Evolutionary conservation across 495 filamentous ascomycete species (phyloP).

Genomic region (Thermothielavioides terrestris): DNA sequence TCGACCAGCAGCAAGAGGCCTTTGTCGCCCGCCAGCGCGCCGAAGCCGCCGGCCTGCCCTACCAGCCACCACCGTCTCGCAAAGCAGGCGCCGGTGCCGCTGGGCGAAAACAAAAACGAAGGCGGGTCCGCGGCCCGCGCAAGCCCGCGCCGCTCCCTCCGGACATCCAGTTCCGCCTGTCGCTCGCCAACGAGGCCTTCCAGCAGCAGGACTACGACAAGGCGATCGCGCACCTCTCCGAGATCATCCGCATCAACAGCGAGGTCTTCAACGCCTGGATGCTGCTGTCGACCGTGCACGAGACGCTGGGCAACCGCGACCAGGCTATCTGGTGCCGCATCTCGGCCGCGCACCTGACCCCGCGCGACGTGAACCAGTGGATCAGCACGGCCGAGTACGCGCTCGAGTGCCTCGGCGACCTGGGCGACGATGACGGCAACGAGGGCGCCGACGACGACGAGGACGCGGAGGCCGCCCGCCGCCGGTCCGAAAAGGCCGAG

Average conservation of each 20-base stretch:
- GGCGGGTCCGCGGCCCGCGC: conserved; percentile 51
- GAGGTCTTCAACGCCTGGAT: conserved; percentile 76
- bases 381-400: conserved; percentile 57
- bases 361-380: conserved; percentile 61
- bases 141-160: conserved; percentile 61
- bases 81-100: conserved; percentile 1
- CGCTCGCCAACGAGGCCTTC: conserved; percentile 61
- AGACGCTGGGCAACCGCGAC: conserved; percentile 56
- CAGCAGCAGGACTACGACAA: conserved; percentile 55
- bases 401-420: conserved; percentile 43
- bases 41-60: conserved; percentile 8
- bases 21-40: conserved; percentile 26
- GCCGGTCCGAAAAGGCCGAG: conserved; percentile 29
- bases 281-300: conserved; percentile 62
- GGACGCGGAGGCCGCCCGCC: no score
- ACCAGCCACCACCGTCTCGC: conserved; percentile 6
- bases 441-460: no score
- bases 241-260: conserved; percentile 71
- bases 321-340: conserved; percentile 60
- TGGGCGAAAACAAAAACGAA: conserved; percentile 14
- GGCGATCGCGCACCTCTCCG: conserved; percentile 52
- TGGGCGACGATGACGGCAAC: conserved; percentile 46
- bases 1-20: conserved; percentile 27
- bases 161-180: conserved; percentile 64
- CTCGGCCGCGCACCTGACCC: conserved; percentile 62